phyloP scores from a whole-genome alignment of 2,329 filamentous ascomycete species.

The Curvularia spicifera region DNA sequence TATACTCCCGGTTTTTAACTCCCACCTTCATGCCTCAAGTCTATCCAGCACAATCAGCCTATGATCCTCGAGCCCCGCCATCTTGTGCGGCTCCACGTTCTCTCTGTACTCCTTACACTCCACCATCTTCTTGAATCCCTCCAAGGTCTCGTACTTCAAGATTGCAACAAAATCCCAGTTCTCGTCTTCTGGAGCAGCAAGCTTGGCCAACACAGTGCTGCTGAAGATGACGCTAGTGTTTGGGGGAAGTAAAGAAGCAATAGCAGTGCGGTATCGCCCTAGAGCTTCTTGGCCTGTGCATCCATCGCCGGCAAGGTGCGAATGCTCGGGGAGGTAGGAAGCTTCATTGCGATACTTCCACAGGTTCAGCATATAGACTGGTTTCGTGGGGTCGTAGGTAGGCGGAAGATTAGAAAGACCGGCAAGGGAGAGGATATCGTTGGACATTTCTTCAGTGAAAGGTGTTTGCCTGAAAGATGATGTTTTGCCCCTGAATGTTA shows the following conservation, averaged over 20 bases:
- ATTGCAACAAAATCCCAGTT: neutral
- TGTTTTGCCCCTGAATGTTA: neutral
- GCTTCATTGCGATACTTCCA: slow-evolving; percentile 8
- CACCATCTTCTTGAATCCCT: neutral
- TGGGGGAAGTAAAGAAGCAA: slow-evolving; percentile 14
- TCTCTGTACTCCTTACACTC: neutral
- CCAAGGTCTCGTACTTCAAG: neutral
- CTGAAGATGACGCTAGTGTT: slow-evolving; percentile 10
- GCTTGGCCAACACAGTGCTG: neutral
- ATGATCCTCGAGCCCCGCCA: neutral
- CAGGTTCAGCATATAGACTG: slow-evolving; percentile 32
- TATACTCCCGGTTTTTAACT: neutral
- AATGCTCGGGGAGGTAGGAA: slow-evolving; percentile 15
- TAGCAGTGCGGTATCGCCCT: slow-evolving; percentile 16
- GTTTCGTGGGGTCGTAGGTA: slow-evolving; percentile 17
- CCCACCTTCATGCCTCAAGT: neutral
- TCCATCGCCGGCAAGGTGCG: neutral
- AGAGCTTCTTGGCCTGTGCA: slow-evolving; percentile 25
- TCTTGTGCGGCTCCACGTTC: neutral
- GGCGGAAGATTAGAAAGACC: neutral
- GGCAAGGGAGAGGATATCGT: neutral
- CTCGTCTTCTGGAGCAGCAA: neutral
- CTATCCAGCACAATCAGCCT: neutral
- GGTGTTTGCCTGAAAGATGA: neutral
- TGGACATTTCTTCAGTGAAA: neutral